Percentiles rank a stretch among this genome's conserved stretches.
Evolutionary conservation across 495 filamentous ascomycete species (phyloP).

Genomic region (Podospora fimiseda): DNA sequence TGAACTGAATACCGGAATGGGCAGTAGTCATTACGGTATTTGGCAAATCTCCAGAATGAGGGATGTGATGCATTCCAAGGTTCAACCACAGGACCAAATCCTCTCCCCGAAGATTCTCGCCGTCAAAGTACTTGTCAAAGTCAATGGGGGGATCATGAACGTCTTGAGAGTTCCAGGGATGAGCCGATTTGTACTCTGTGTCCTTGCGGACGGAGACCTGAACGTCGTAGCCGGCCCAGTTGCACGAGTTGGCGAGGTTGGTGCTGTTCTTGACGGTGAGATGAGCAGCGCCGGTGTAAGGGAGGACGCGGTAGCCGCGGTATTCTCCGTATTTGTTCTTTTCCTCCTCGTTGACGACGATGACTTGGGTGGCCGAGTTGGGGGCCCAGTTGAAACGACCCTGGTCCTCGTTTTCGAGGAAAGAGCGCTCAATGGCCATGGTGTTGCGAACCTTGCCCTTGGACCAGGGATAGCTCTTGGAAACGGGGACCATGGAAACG

Average conservation of each 20-base stretch:
- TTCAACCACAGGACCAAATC: conserved; percentile 53
- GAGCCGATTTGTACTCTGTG: conserved; percentile 42
- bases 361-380: conserved; percentile 45
- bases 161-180: conserved; percentile 44
- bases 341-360: conserved; percentile 47
- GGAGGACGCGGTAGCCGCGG: conserved; percentile 48
- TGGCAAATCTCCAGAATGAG: conserved; percentile 49
- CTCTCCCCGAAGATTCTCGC: conserved; percentile 46
- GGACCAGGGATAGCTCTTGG: conserved; percentile 40
- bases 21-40: conserved; percentile 48
- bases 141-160: conserved; percentile 46
- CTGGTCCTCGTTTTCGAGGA: conserved; percentile 42
- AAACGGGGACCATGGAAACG: conserved; percentile 32
- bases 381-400: conserved; percentile 44
- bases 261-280: conserved; percentile 44
- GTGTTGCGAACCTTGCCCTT: conserved; percentile 44
- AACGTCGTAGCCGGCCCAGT: conserved; percentile 46
- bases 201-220: conserved; percentile 48
- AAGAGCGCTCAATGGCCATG: conserved; percentile 43
- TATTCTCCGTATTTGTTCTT: conserved; percentile 49
- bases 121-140: conserved; percentile 50
- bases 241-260: conserved; percentile 39
- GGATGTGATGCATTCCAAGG: conserved; percentile 54
- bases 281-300: conserved; percentile 33
- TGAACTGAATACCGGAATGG: conserved; percentile 36